Percentiles rank a stretch among this genome's conserved stretches.
Evolutionary conservation across 106 monocot species (phyloP).

Genomic region (Acorus calamus): DNA sequence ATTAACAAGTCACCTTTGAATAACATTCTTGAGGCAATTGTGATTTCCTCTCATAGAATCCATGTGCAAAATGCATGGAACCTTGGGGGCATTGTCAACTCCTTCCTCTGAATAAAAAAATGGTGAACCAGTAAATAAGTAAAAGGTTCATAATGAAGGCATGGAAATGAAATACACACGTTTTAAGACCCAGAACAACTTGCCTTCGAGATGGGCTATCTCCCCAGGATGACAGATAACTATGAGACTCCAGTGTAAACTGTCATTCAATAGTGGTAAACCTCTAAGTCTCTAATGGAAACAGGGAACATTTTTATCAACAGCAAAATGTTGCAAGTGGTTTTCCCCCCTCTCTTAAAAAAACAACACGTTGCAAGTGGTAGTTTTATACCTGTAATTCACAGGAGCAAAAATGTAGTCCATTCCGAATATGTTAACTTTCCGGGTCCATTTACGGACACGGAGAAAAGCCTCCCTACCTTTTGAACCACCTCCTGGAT

Average conservation of each 20-base stretch:
- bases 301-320: too few species aligned
- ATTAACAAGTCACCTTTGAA: constrained; percentile 53
- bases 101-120: constrained; percentile 37
- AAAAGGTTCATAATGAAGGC: background rate
- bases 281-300: too few species aligned
- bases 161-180: background rate
- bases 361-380: background rate
- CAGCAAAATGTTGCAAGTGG: too few species aligned
- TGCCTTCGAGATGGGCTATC: constrained; percentile 41
- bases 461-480: constrained; percentile 89
- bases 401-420: constrained; percentile 93
- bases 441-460: constrained; percentile 97
- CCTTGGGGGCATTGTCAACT: constrained; percentile 22
- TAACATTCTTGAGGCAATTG: constrained; percentile 59
- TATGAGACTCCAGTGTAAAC: constrained; percentile 96
- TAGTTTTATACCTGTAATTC: constrained; percentile 70
- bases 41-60: constrained; percentile 94
- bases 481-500: constrained; percentile 51
- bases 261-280: constrained; percentile 12
- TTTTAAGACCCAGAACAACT: constrained; percentile 1
- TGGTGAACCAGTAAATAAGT: background rate
- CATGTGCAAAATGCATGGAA: constrained; percentile 91
- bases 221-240: constrained; percentile 95
- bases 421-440: constrained; percentile 88
- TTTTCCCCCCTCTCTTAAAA: background rate